phyloP scores from a whole-genome alignment of 2,329 filamentous ascomycete species.

The Penicillium sp. region DNA sequence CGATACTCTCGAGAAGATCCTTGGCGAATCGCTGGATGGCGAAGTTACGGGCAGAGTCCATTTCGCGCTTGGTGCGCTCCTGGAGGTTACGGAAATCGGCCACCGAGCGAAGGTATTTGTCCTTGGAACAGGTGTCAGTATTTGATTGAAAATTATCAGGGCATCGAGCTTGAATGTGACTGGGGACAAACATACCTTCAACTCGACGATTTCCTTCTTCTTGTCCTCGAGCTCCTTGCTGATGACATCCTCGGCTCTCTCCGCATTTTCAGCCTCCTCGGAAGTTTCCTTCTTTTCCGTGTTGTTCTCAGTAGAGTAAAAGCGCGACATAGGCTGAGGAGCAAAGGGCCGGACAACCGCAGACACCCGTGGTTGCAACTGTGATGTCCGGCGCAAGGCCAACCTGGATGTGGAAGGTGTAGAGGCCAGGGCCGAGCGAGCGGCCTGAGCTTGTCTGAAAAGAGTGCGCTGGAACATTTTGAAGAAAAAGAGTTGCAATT shows the following conservation, averaged over 20 bases:
- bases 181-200: slow-evolving; percentile 62
- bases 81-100: slow-evolving; percentile 98
- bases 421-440: slow-evolving; percentile 28
- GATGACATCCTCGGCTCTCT: slow-evolving; percentile 45
- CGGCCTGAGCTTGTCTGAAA: slow-evolving; percentile 39
- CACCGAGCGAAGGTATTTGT: slow-evolving; percentile 87
- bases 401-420: slow-evolving; percentile 30
- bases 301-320: slow-evolving; percentile 42
- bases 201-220: slow-evolving; percentile 66
- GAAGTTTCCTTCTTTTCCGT: slow-evolving; percentile 32
- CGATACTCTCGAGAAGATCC: slow-evolving; percentile 89
- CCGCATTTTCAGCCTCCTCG: slow-evolving; percentile 38
- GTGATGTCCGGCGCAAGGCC: slow-evolving; percentile 32
- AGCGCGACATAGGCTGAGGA: slow-evolving; percentile 32
- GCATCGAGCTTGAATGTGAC: neutral
- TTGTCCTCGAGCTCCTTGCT: slow-evolving; percentile 66
- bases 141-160: neutral
- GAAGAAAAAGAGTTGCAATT: slow-evolving; percentile 8
- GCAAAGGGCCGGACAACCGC: slow-evolving; percentile 29
- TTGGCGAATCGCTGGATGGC: slow-evolving; percentile 91
- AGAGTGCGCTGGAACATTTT: slow-evolving; percentile 42
- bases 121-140: slow-evolving; percentile 48
- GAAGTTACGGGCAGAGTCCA: slow-evolving; percentile 80
- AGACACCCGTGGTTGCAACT: slow-evolving; percentile 29
- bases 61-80: slow-evolving; percentile 85